A percentile compares a stretch with the other conserved stretches of the same genome.
phyloP scores from a whole-genome alignment of 2,329 filamentous ascomycete genomes.

The Nemania sp. region DNA sequence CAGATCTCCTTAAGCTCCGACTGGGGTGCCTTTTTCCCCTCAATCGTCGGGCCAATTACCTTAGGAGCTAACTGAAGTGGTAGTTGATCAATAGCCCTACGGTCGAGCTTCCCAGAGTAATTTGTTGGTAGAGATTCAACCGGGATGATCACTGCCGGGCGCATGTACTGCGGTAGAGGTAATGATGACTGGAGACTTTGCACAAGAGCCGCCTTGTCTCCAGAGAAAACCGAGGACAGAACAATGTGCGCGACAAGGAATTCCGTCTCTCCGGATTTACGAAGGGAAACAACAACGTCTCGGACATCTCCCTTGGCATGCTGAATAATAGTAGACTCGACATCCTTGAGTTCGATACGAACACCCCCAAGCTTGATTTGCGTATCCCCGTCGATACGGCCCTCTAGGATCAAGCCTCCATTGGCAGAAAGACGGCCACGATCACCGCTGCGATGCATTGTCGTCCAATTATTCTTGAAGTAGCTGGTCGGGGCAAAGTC shows the following conservation, averaged over 20 bases:
- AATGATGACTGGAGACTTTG: neutral
- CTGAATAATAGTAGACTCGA: slow-evolving; percentile 30
- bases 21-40: neutral
- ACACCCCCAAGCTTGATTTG: slow-evolving; percentile 34
- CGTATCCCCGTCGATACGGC: slow-evolving; percentile 44
- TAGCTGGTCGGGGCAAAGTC: neutral
- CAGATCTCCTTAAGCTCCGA: slow-evolving; percentile 22
- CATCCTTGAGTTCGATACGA: slow-evolving; percentile 42
- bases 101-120: neutral
- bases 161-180: neutral
- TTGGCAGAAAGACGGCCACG: slow-evolving; percentile 40
- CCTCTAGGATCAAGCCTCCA: slow-evolving; percentile 43
- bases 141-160: neutral
- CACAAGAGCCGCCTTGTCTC: neutral
- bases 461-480: slow-evolving; percentile 22
- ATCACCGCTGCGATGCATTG: slow-evolving; percentile 49
- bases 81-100: neutral
- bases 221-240: neutral
- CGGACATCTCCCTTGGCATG: neutral
- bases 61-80: neutral
- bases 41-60: neutral
- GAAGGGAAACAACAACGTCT: slow-evolving; percentile 1
- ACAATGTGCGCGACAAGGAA: slow-evolving; percentile 7
- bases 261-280: neutral
- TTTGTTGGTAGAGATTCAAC: neutral